A percentile compares a stretch with the other conserved stretches of the same genome.
Evolutionary conservation across 2,329 filamentous ascomycete species (phyloP).

Genomic region (Verticillium dahliae): DNA sequence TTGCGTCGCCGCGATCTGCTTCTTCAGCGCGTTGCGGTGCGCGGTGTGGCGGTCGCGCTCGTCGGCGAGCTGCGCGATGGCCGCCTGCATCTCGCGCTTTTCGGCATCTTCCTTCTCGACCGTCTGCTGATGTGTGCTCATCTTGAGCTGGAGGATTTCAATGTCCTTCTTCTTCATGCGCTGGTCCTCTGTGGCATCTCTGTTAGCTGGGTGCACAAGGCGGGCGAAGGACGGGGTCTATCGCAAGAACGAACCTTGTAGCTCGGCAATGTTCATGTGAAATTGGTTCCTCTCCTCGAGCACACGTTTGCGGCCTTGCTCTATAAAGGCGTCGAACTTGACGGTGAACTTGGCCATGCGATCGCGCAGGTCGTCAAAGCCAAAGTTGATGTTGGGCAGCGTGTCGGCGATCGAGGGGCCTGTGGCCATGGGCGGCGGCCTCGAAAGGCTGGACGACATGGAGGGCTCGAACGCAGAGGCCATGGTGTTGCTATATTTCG

Average conservation of each 20-base stretch:
- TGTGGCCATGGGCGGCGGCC: constrained; percentile 50
- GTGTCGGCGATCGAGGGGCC: constrained; percentile 66
- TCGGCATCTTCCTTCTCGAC: constrained; percentile 73
- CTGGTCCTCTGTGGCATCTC: constrained; percentile 64
- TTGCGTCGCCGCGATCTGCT: constrained; percentile 62
- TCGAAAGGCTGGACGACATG: constrained; percentile 55
- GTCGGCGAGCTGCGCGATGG: constrained; percentile 50
- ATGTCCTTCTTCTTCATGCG: constrained; percentile 84
- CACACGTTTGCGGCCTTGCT: constrained; percentile 80
- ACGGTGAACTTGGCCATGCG: constrained; percentile 90
- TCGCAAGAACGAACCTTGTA: constrained; percentile 61
- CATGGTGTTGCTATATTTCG: constrained; percentile 30
- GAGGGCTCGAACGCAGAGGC: constrained; percentile 61
- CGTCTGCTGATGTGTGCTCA: constrained; percentile 63
- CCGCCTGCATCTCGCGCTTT: constrained; percentile 64
- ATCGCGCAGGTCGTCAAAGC: constrained; percentile 90
- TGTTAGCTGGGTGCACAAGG: neutral
- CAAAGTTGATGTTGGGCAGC: constrained; percentile 87
- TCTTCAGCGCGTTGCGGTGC: constrained; percentile 48
- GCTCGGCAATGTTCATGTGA: constrained; percentile 79
- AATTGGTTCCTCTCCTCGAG: constrained; percentile 93
- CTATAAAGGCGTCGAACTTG: constrained; percentile 90
- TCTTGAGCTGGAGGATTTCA: constrained; percentile 70
- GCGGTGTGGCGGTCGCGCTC: constrained; percentile 57
- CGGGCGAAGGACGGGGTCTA: neutral